Evolutionary conservation across 2,329 filamentous ascomycete species (phyloP).

Genomic region (Paraphoma chrysanthemicola): DNA sequence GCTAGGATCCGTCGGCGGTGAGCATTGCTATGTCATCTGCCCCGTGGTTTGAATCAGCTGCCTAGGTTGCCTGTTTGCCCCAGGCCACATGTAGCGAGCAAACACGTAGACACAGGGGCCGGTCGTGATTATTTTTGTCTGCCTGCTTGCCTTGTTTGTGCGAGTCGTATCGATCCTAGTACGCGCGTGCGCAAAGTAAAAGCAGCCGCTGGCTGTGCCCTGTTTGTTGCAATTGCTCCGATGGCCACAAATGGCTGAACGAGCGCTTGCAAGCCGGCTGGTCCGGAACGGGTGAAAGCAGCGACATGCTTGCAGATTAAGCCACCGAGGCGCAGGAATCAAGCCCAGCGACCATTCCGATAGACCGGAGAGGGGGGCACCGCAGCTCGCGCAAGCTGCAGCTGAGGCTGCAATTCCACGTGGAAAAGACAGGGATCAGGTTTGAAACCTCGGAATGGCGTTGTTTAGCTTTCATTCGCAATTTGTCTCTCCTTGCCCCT

Average conservation of each 20-base stretch:
- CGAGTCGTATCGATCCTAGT: slow-evolving; percentile 38
- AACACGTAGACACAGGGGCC: slow-evolving; percentile 17
- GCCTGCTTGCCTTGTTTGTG: slow-evolving; percentile 29
- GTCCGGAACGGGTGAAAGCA: slow-evolving; percentile 21
- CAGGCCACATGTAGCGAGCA: slow-evolving; percentile 18
- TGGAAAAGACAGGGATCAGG: slow-evolving; percentile 34
- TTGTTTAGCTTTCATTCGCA: slow-evolving; percentile 37
- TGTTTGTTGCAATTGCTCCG: slow-evolving; percentile 21
- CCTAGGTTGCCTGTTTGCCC: slow-evolving; percentile 8
- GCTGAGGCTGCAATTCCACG: slow-evolving; percentile 34
- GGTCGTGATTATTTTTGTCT: slow-evolving; percentile 44
- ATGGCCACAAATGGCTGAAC: slow-evolving; percentile 20
- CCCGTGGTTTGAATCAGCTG: slow-evolving; percentile 15
- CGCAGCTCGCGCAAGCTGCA: slow-evolving; percentile 16
- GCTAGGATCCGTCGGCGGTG: slow-evolving; percentile 35
- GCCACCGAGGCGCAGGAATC: slow-evolving; percentile 14
- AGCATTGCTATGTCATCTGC: slow-evolving; percentile 30
- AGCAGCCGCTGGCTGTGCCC: slow-evolving; percentile 17
- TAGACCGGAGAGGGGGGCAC: slow-evolving; percentile 14
- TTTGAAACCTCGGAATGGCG: slow-evolving; percentile 22
- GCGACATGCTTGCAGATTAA: slow-evolving; percentile 14
- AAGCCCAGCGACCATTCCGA: slow-evolving; percentile 22
- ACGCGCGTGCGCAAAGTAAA: slow-evolving; percentile 23
- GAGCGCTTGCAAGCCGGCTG: slow-evolving; percentile 16
- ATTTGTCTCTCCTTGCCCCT: slow-evolving; percentile 30